phyloP scores from a whole-genome alignment of 768 basidiomycete genomes.

The Kwoniella europaea region DNA sequence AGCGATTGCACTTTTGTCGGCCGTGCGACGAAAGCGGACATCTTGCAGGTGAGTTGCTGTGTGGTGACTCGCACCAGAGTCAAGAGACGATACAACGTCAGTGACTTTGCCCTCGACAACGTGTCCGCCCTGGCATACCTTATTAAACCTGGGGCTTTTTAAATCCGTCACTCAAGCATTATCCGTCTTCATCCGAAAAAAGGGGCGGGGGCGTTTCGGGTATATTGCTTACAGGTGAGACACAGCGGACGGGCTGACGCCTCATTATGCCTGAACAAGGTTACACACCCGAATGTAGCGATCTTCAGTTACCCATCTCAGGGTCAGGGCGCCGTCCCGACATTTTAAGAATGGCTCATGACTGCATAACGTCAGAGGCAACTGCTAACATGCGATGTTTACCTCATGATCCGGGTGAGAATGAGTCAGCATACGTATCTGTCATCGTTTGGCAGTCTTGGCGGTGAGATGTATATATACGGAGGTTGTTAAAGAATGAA shows the following conservation, averaged over 20 bases:
- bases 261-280: not conserved
- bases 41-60: not conserved
- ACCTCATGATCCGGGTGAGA: not conserved
- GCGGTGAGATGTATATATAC: not conserved
- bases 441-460: not conserved
- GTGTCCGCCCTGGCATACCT: not conserved
- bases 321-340: not conserved
- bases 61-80: no score
- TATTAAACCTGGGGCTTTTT: not conserved
- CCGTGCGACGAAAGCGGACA: slow-evolving; percentile 1
- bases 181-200: not conserved
- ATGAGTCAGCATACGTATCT: not conserved
- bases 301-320: slow-evolving; percentile 1
- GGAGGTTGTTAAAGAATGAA: not conserved
- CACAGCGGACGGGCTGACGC: not conserved
- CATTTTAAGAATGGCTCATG: not conserved
- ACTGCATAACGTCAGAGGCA: not conserved
- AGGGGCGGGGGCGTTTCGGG: not conserved
- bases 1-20: not conserved
- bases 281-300: not conserved
- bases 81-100: not conserved
- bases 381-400: not conserved
- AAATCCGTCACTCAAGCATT: not conserved
- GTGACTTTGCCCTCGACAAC: not conserved
- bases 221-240: not conserved